phyloP scores from a whole-genome alignment of 306 rosid species.

The Macrotyloma uniflorum region DNA sequence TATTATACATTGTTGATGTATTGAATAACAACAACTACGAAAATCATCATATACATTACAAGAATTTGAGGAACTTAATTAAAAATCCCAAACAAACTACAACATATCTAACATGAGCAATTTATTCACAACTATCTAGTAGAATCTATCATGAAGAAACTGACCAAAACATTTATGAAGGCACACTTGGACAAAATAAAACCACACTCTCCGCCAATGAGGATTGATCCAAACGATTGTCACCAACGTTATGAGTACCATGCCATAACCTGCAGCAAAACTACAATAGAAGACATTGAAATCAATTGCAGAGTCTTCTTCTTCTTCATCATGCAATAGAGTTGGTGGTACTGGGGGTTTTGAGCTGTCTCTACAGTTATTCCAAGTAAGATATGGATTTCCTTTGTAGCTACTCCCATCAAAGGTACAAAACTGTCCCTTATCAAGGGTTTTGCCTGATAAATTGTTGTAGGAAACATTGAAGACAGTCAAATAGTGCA shows the following conservation, averaged over 20 bases:
- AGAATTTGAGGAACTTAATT: neutral
- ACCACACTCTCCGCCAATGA: slow-evolving; percentile 6
- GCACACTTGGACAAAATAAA: neutral
- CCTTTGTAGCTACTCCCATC: slow-evolving; percentile 14
- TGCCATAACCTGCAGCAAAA: slow-evolving; percentile 12
- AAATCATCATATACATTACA: neutral
- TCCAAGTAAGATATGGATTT: slow-evolving; percentile 24
- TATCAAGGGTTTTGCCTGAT: neutral
- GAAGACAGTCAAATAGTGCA: neutral
- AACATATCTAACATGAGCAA: neutral
- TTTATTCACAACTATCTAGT: neutral
- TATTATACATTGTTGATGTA: neutral
- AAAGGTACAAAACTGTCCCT: slow-evolving; percentile 21
- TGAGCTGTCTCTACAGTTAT: neutral
- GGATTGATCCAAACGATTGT: slow-evolving; percentile 27
- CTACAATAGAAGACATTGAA: slow-evolving; percentile 12
- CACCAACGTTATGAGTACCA: neutral
- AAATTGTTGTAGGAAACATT: slow-evolving; percentile 38
- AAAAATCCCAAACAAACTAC: neutral
- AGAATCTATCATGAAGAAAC: neutral
- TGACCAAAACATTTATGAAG: slow-evolving; percentile 16
- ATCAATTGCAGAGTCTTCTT: neutral
- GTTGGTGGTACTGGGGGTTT: neutral
- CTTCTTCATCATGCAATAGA: neutral
- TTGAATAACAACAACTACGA: neutral